Evolutionary conservation across 257 asterid genomes (phyloP).

Genomic region (Solanum chiquidenum): DNA sequence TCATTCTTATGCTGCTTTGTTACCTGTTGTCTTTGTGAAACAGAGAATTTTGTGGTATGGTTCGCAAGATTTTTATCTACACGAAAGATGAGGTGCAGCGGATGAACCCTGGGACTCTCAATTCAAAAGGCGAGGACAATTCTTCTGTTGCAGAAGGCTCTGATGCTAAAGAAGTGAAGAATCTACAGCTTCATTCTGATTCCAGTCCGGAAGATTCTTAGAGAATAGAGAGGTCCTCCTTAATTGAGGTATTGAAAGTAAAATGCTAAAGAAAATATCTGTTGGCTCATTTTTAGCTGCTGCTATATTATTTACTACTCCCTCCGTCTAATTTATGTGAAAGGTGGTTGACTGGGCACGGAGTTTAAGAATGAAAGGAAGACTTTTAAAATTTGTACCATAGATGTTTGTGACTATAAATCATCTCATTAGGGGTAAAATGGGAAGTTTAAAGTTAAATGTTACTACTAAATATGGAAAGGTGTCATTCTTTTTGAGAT

Average conservation of each 20-base stretch:
- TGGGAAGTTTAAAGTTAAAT: neutral
- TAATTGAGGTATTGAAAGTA: slow-evolving; percentile 8
- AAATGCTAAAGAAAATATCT: neutral
- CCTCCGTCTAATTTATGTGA: neutral
- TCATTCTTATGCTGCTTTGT: neutral
- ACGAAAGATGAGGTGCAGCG: slow-evolving; percentile 61
- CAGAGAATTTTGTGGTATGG: slow-evolving; percentile 81
- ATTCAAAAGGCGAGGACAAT: slow-evolving; percentile 55
- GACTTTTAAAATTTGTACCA: neutral
- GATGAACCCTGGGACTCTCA: slow-evolving; percentile 68
- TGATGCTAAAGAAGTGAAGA: slow-evolving; percentile 55
- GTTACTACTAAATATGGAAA: neutral
- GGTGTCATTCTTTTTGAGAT: neutral
- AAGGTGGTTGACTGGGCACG: neutral
- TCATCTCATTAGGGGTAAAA: neutral
- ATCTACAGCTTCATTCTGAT: slow-evolving; percentile 30
- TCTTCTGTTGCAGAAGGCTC: slow-evolving; percentile 55
- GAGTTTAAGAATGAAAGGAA: neutral
- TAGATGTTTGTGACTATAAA: neutral
- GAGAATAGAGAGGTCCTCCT: slow-evolving; percentile 12
- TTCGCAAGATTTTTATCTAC: slow-evolving; percentile 51
- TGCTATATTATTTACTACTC: neutral
- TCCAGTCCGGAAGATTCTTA: slow-evolving; percentile 34
- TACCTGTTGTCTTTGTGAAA: slow-evolving; percentile 2
- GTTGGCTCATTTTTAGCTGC: neutral